These are phyloP conservation scores for Gracilaria vermiculophylla DNA, from an alignment of 23 red algal species.

Conservation along the genomic window DNA sequence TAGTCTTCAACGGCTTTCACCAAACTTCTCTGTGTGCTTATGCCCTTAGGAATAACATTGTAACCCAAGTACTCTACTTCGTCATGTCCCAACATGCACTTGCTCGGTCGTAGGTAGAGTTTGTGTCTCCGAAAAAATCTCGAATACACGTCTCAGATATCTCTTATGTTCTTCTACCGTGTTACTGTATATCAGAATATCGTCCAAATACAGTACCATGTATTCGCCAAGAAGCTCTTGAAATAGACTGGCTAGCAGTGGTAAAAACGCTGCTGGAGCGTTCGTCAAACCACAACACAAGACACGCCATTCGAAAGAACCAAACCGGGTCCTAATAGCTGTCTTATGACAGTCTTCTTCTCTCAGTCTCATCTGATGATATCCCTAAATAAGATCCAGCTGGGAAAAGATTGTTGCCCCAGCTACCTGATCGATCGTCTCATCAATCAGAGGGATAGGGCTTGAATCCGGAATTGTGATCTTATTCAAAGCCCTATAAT, in stretches of 20 bases:
- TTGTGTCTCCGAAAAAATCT: not conserved
- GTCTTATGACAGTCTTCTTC: slow-evolving; percentile 31
- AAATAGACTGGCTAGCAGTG: not conserved
- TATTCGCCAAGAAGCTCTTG: not conserved
- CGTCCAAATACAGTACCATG: slow-evolving; percentile 9
- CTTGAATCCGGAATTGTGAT: slow-evolving; percentile 13
- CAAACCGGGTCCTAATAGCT: slow-evolving; percentile 22
- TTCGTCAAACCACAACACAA: slow-evolving; percentile 13
- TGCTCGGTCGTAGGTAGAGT: not conserved
- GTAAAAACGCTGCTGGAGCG: not conserved
- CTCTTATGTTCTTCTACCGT: not conserved
- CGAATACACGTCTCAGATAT: not conserved
- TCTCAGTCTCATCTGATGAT: not conserved
- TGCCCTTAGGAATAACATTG: not conserved
- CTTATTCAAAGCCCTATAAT: slow-evolving; percentile 10
- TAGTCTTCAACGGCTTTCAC: not conserved
- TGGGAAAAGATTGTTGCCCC: slow-evolving; percentile 26
- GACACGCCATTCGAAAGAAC: slow-evolving; percentile 10
- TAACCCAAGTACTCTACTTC: slow-evolving; percentile 20
- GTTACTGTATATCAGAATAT: slow-evolving; percentile 17
- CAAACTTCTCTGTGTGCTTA: not conserved
- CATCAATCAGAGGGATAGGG: not conserved
- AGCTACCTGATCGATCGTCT: slow-evolving; percentile 1
- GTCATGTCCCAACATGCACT: not conserved
- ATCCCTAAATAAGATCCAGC: slow-evolving; percentile 8